phyloP scores from a whole-genome alignment of 2,329 filamentous ascomycete genomes.

The Phyllosticta paracitricarpa region DNA sequence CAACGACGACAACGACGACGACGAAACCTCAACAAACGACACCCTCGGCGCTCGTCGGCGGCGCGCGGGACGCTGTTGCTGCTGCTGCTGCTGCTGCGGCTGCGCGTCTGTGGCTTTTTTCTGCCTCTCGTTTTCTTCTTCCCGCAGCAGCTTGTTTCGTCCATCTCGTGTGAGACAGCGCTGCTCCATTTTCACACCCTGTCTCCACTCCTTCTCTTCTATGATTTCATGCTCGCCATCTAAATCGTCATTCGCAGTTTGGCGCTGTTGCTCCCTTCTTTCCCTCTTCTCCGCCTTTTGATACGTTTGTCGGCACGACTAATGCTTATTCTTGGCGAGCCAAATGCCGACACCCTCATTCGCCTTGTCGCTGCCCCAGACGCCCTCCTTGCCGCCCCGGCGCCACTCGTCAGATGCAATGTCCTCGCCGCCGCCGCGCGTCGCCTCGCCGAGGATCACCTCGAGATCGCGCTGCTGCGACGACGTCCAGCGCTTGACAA shows the following conservation, averaged over 20 bases:
- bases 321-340: constrained; percentile 33
- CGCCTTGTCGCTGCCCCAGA: constrained; percentile 54
- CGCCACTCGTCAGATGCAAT: constrained; percentile 60
- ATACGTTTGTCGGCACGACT: background rate
- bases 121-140: too few relatives aligned
- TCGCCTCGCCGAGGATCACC: constrained; percentile 73
- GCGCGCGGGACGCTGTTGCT: background rate
- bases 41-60: too few relatives aligned
- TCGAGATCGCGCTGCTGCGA: constrained; percentile 87
- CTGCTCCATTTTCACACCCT: too few relatives aligned
- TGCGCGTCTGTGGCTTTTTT: too few relatives aligned
- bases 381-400: constrained; percentile 48
- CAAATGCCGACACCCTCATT: constrained; percentile 51
- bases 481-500: constrained; percentile 79
- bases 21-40: too few relatives aligned
- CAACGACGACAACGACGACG: too few relatives aligned
- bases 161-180: too few relatives aligned
- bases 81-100: too few relatives aligned
- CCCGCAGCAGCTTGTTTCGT: too few relatives aligned
- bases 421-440: constrained; percentile 43
- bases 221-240: too few relatives aligned
- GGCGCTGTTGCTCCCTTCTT: background rate
- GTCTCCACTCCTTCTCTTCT: too few relatives aligned
- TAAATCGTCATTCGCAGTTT: too few relatives aligned
- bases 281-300: background rate